Percentiles rank a stretch among this genome's conserved stretches.
Conservation (phyloP, 306 rosid genomes). For the Luffa acutangula region DNA sequence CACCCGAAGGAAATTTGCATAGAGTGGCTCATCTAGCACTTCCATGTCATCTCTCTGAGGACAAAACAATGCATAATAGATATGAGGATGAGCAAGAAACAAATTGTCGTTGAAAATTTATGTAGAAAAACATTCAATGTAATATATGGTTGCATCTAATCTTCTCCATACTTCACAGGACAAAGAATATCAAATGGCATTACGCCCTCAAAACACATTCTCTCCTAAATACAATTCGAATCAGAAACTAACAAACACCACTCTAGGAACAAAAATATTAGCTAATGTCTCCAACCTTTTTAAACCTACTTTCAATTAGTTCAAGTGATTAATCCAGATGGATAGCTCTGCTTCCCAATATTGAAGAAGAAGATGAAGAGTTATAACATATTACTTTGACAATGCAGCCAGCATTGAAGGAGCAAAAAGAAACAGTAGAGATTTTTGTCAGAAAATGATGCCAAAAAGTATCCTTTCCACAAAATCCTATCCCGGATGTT, state of each 20-base stretch:
- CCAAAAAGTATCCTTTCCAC: neutral
- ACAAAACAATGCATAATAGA: neutral
- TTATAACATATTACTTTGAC: neutral
- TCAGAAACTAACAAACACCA: neutral
- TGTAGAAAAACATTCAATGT: neutral
- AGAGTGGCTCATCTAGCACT: slow-evolving; percentile 77
- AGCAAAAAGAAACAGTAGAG: neutral
- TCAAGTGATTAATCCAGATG: neutral
- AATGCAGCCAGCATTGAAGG: neutral
- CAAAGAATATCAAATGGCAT: neutral
- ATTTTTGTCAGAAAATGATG: neutral
- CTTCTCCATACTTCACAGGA: neutral
- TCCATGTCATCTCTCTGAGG: slow-evolving; percentile 63
- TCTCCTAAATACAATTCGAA: neutral
- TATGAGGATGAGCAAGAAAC: neutral
- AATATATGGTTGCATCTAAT: neutral
- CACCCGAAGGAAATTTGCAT: slow-evolving; percentile 53
- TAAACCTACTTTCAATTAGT: neutral
- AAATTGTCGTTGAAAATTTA: neutral
- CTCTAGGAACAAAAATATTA: neutral
- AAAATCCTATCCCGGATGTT: neutral
- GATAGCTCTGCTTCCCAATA: neutral
- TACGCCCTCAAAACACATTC: neutral
- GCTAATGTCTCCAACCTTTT: neutral
- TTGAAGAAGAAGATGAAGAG: neutral